phyloP scores from a whole-genome alignment of 805 yeast genomes.

The Kuraishia molischiana region DNA sequence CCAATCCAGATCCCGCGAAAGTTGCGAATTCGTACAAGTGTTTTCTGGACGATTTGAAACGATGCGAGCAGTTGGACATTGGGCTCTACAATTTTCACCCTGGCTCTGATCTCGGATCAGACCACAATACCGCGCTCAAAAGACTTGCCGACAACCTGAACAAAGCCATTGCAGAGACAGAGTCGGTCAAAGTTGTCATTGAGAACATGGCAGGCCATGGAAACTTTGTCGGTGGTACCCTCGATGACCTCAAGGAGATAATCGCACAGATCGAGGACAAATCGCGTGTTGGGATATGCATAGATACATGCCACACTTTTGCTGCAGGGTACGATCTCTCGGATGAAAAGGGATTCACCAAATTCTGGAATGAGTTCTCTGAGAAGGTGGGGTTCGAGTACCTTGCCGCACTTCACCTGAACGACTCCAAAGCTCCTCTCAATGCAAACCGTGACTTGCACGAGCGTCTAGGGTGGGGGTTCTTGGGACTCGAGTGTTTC shows the following conservation, averaged over 20 bases:
- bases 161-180: conserved; percentile 62
- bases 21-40: conserved; percentile 66
- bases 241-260: conserved; percentile 68
- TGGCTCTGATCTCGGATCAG: conserved; percentile 72
- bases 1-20: conserved; percentile 80
- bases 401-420: conserved; percentile 74
- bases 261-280: conserved; percentile 76
- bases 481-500: conserved; percentile 79
- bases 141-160: conserved; percentile 76
- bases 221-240: conserved; percentile 71
- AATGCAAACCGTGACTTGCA: conserved; percentile 89
- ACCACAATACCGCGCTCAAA: conserved; percentile 51
- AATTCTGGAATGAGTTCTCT: conserved; percentile 76
- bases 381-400: conserved; percentile 63
- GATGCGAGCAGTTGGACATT: conserved; percentile 81
- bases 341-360: conserved; percentile 42
- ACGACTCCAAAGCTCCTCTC: conserved; percentile 91
- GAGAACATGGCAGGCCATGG: conserved; percentile 99
- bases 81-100: conserved; percentile 91
- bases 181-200: conserved; percentile 75
- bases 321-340: conserved; percentile 93
- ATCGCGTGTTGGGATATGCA: conserved; percentile 84
- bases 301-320: conserved; percentile 93
- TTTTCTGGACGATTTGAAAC: conserved; percentile 72
- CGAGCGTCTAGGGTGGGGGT: conserved; percentile 83